Percentiles rank a stretch among this genome's conserved stretches.
These are phyloP conservation scores for Salix caprea DNA, from an alignment of 345 rosid genomes.

Conservation along the genomic window DNA sequence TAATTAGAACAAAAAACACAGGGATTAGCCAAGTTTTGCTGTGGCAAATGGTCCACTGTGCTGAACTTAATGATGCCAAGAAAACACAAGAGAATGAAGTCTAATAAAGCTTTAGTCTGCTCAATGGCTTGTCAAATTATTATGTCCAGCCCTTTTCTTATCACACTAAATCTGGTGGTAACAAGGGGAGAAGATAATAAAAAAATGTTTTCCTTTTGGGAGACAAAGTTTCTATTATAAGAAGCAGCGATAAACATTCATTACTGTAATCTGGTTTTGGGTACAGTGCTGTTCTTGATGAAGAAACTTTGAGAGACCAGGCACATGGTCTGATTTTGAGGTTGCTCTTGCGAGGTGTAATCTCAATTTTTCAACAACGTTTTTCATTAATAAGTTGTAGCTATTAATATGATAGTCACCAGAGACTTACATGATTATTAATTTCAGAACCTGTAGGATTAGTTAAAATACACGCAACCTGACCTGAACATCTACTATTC, in stretches of 20 bases:
- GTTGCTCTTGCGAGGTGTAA: too few relatives aligned
- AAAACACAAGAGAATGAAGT: not conserved
- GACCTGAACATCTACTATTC: rapidly evolving
- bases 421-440: too few relatives aligned
- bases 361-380: too few relatives aligned
- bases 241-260: constrained; percentile 1
- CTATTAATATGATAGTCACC: too few relatives aligned
- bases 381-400: too few relatives aligned
- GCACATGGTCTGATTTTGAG: constrained; percentile 10
- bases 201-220: constrained; percentile 14
- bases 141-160: constrained; percentile 3
- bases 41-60: not conserved
- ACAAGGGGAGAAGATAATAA: constrained; percentile 1
- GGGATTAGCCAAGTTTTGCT: not conserved
- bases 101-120: not conserved
- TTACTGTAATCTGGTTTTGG: constrained; percentile 11
- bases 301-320: constrained; percentile 4
- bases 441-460: rapidly evolving
- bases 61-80: not conserved
- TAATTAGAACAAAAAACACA: not conserved
- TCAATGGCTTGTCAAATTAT: constrained; percentile 14
- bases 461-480: rapidly evolving
- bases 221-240: constrained; percentile 8
- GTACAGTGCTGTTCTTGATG: not conserved
- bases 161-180: constrained; percentile 2